These are phyloP conservation scores for Solanum hybrid DNA, from an alignment of 305 asterid species.

Conservation along the genomic window DNA sequence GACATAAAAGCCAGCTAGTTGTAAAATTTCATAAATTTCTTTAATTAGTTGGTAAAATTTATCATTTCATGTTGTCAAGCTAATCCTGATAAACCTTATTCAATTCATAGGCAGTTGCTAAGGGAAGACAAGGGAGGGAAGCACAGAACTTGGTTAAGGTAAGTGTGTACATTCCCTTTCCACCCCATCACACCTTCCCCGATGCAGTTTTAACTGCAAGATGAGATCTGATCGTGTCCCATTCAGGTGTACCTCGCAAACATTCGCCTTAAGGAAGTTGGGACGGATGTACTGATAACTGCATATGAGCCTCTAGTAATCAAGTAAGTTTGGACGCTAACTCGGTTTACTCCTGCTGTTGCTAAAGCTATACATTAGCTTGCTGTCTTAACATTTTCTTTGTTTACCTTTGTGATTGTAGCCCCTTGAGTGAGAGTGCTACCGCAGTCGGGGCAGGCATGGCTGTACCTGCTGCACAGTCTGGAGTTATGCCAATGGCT, in stretches of 20 bases:
- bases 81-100: background rate
- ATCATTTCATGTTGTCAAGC: background rate
- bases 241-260: constrained; percentile 78
- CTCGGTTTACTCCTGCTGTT: background rate
- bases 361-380: background rate
- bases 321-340: constrained; percentile 35
- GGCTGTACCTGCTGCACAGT: constrained; percentile 54
- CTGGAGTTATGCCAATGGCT: constrained; percentile 65
- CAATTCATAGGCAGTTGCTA: constrained; percentile 53
- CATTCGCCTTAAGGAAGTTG: constrained; percentile 73
- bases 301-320: constrained; percentile 76
- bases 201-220: background rate
- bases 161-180: constrained; percentile 4
- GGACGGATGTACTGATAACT: constrained; percentile 67
- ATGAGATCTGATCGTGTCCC: background rate
- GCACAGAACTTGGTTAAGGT: constrained; percentile 78
- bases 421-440: constrained; percentile 80
- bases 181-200: background rate
- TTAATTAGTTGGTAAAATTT: background rate
- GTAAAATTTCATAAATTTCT: background rate
- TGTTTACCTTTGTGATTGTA: constrained; percentile 16
- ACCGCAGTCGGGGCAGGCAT: constrained; percentile 58
- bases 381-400: background rate
- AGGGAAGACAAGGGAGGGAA: constrained; percentile 93
- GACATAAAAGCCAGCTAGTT: background rate